These are phyloP conservation scores for Maudiozyma saulgeensis DNA, from an alignment of 805 yeast genomes.

Conservation along the genomic window DNA sequence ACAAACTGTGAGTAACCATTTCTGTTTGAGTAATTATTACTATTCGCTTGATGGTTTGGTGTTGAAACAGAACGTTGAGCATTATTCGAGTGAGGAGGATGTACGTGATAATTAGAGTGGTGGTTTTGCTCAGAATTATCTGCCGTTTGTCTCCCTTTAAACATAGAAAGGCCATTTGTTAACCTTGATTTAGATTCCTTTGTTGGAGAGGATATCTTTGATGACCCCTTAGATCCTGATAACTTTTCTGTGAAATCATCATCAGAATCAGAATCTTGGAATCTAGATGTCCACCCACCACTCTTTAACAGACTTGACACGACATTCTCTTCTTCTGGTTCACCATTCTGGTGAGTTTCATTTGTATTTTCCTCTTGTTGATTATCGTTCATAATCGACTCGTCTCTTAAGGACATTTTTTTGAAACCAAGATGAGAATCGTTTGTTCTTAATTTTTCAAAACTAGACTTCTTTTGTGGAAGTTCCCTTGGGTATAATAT, in stretches of 20 bases:
- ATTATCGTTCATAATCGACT: conserved; percentile 1
- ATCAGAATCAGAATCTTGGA: conserved; percentile 59
- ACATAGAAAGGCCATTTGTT: conserved; percentile 12
- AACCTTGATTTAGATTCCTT: conserved; percentile 1
- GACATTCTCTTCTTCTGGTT: not conserved
- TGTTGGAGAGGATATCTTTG: not conserved
- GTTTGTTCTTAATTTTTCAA: conserved; percentile 37
- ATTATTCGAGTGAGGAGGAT: not conserved
- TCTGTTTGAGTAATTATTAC: not conserved
- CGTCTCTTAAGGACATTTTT: conserved; percentile 30
- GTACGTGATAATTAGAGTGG: not conserved
- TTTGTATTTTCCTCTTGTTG: not conserved
- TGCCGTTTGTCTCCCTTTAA: conserved; percentile 9
- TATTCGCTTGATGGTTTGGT: not conserved
- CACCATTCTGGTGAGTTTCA: not conserved
- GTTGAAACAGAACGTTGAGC: not conserved
- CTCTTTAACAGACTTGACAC: not conserved
- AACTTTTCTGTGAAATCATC: conserved; percentile 23
- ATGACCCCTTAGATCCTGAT: not conserved
- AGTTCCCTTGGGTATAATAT: conserved; percentile 31
- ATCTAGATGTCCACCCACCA: conserved; percentile 35
- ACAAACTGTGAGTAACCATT: not conserved
- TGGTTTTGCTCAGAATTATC: not conserved
- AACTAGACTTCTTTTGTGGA: conserved; percentile 43
- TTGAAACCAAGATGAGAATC: conserved; percentile 31